Evolutionary conservation across 2,329 filamentous ascomycete species (phyloP), one percentile per base, ranked within the genome.

Genomic region (Fusarium brevicatenulatum): DNA sequence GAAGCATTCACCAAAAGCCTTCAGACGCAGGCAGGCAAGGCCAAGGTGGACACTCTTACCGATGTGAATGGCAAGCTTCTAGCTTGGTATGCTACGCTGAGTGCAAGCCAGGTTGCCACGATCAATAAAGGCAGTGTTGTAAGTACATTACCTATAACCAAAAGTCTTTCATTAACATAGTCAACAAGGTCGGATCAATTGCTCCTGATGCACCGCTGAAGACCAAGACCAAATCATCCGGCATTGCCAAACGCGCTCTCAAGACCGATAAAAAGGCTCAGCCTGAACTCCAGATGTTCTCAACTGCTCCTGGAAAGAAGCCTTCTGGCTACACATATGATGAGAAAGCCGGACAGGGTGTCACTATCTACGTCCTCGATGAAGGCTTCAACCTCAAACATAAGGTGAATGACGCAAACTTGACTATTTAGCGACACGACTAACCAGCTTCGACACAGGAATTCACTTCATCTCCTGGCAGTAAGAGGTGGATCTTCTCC

Each of bases 101-200:
- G 12, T 15, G 32, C 50, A 11, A 54, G 21, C 23, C 34, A 54
- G 23, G 23, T 39, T 16, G 3, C 50, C 7, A 2, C 19, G 0
- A n/a, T 54, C 13, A 30, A n/a, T 4, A 54, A 36, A 8, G 18
- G 1, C 23, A 30, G 3, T 9, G 2, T 39, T 39, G 36, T 54
- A 54, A 39, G 34, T 54, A 18, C 23, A 13, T 1, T 2, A 19
- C 1, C 9, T 19, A 5, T 36, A 0, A 16, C 7, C 0, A 2
- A 9, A 18, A 5, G 1, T 0, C 4, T 21, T 21, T 7, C 9
- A 5, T 21, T 54, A 39, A 54, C 50, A 4, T 2, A 1, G 4
- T 1, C 0, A 28, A 21, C 13, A 28, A 54, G 34, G 5, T 54
- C 0, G 50, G 50, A 0, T 25, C 34, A 25, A 3, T 54, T 37